These are phyloP conservation scores for Cucurbita moschata DNA, from an alignment of 306 rosid genomes.

Conservation along the genomic window DNA sequence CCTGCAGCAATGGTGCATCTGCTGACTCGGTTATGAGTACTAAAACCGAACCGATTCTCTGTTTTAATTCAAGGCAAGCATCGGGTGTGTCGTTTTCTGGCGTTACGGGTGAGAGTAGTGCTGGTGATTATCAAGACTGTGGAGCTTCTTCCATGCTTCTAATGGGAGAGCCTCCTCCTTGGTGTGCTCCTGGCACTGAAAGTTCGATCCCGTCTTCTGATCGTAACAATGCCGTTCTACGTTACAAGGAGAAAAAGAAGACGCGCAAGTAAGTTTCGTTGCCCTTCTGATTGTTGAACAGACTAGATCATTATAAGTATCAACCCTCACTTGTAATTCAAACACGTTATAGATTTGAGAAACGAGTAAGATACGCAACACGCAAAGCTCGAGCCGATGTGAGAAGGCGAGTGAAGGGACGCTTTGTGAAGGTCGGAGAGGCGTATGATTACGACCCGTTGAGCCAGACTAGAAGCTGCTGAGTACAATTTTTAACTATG, in stretches of 20 bases:
- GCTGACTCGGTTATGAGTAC: slow-evolving; percentile 65
- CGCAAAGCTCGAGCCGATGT: slow-evolving; percentile 94
- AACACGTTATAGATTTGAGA: slow-evolving; percentile 43
- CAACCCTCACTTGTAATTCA: background rate
- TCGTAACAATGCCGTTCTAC: slow-evolving; percentile 78
- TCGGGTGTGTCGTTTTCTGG: slow-evolving; percentile 80
- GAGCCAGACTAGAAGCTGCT: slow-evolving; percentile 78
- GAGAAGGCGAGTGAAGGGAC: slow-evolving; percentile 89
- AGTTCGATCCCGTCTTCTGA: slow-evolving; percentile 13
- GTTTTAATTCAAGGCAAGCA: slow-evolving; percentile 36
- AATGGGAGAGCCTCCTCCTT: slow-evolving; percentile 75
- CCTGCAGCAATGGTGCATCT: slow-evolving; percentile 64
- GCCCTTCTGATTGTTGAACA: background rate
- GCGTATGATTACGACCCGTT: slow-evolving; percentile 75
- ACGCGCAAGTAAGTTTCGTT: slow-evolving; percentile 51
- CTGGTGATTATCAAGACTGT: slow-evolving; percentile 73
- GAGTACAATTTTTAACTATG: slow-evolving; percentile 54
- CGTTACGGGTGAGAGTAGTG: slow-evolving; percentile 40
- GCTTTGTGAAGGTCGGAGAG: slow-evolving; percentile 91
- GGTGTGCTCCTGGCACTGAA: slow-evolving; percentile 52
- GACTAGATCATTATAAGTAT: background rate
- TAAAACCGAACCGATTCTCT: slow-evolving; percentile 67
- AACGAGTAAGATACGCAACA: slow-evolving; percentile 81
- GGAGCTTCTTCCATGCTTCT: slow-evolving; percentile 70
- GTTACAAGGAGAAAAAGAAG: slow-evolving; percentile 91